Conservation (phyloP, 2,329 filamentous ascomycete species). For the Aspergillus luchuensis region DNA sequence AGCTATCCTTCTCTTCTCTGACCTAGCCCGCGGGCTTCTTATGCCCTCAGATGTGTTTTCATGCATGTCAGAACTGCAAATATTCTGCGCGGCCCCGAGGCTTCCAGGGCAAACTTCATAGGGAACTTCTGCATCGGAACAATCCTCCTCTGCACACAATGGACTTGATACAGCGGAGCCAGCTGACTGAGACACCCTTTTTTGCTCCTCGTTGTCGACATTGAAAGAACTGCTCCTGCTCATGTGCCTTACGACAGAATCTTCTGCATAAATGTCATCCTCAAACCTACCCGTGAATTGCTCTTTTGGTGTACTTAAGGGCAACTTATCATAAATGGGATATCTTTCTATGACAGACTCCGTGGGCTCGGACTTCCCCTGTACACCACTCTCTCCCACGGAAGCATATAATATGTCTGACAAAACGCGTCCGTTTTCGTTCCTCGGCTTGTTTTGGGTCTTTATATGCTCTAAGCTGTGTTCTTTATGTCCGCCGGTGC, state of each 20-base stretch:
- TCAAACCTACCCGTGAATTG: neutral
- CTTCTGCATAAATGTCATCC: neutral
- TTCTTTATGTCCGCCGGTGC: neutral
- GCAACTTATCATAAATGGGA: neutral
- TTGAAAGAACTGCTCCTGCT: neutral
- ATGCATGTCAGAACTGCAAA: neutral
- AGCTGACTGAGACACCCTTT: neutral
- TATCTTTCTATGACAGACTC: neutral
- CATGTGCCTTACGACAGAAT: neutral
- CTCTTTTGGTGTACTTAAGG: neutral
- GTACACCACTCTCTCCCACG: neutral
- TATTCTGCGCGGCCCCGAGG: neutral
- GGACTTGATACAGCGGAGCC: constrained; percentile 1
- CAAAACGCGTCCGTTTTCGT: neutral
- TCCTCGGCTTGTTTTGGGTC: neutral
- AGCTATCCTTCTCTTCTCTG: neutral
- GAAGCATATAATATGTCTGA: neutral
- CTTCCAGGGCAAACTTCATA: neutral
- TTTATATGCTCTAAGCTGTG: neutral
- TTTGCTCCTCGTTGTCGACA: neutral
- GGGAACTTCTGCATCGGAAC: neutral
- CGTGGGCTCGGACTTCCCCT: too few species aligned
- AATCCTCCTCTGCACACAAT: neutral
- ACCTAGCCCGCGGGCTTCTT: neutral
- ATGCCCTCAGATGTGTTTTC: neutral